Conservation (phyloP, 352 stramenopile genomes). For the Phytophthora colocasiae region DNA sequence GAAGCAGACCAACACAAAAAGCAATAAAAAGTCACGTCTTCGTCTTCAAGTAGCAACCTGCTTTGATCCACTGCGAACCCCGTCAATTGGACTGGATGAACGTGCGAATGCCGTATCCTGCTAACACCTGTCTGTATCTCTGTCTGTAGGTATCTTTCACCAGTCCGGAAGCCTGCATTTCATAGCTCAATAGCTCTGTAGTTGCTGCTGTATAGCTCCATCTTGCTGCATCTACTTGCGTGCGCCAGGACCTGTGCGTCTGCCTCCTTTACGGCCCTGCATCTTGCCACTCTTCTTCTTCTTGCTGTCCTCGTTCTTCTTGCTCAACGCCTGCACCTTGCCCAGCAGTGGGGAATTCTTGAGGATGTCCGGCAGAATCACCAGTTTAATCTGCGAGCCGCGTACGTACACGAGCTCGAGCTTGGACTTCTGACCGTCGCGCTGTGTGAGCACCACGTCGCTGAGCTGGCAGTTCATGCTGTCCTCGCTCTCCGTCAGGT, state of each 20-base stretch:
- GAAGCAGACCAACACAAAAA: slow-evolving; percentile 9
- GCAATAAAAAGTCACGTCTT: slow-evolving; percentile 33
- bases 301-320: slow-evolving; percentile 67
- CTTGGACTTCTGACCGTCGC: slow-evolving; percentile 78
- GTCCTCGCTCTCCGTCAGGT: slow-evolving; percentile 87
- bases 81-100: background rate
- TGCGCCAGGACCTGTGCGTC: slow-evolving; percentile 24
- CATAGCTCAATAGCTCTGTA: background rate
- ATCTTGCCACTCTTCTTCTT: slow-evolving; percentile 47
- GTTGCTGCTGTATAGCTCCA: background rate
- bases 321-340: slow-evolving; percentile 93
- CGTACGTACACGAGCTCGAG: slow-evolving; percentile 94
- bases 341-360: slow-evolving; percentile 96
- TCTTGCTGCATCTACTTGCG: slow-evolving; percentile 43
- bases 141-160: background rate
- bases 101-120: too few relatives aligned
- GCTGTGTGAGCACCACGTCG: slow-evolving; percentile 89
- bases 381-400: slow-evolving; percentile 97
- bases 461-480: slow-evolving; percentile 99
- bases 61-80: background rate
- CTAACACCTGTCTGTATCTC: background rate
- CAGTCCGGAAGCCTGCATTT: background rate
- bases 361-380: slow-evolving; percentile 96
- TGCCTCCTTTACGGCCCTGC: slow-evolving; percentile 28
- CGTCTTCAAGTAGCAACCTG: slow-evolving; percentile 14